Evolutionary conservation across 371 early-diverging fungal genomes (phyloP).

Genomic region (Rhizopus microsporus): DNA sequence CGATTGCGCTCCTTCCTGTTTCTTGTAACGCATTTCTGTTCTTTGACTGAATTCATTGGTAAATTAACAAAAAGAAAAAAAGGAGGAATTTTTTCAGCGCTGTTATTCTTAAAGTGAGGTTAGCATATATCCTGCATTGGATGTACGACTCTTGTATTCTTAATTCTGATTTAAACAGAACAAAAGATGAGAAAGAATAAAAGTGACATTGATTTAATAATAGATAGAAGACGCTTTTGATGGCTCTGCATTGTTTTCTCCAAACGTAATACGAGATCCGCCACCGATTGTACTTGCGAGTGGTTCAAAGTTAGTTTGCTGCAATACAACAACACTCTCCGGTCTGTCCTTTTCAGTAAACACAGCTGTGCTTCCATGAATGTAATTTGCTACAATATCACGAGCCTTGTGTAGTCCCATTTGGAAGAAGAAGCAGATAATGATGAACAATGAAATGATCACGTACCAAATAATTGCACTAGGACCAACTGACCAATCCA

Average conservation of each 20-base stretch:
- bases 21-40: too few relatives aligned
- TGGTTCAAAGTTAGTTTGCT: constrained; percentile 17
- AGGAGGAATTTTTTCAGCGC: too few relatives aligned
- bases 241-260: constrained; percentile 3
- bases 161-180: background rate
- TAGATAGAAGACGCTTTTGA: constrained; percentile 11
- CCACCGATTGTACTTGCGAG: constrained; percentile 23
- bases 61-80: too few relatives aligned
- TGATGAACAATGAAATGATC: constrained; percentile 37
- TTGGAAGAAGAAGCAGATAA: constrained; percentile 47
- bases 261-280: constrained; percentile 17
- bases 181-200: background rate
- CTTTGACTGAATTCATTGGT: too few relatives aligned
- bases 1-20: constrained; percentile 63
- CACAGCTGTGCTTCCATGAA: background rate
- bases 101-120: too few relatives aligned
- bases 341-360: constrained; percentile 1
- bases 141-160: background rate
- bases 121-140: background rate
- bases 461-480: constrained; percentile 36
- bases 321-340: background rate
- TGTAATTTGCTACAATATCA: constrained; percentile 33
- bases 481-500: constrained; percentile 44
- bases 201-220: background rate
- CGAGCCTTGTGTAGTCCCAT: constrained; percentile 42